Conservation (phyloP, 768 basidiomycete species). For the Multifurca ochricompacta region DNA sequence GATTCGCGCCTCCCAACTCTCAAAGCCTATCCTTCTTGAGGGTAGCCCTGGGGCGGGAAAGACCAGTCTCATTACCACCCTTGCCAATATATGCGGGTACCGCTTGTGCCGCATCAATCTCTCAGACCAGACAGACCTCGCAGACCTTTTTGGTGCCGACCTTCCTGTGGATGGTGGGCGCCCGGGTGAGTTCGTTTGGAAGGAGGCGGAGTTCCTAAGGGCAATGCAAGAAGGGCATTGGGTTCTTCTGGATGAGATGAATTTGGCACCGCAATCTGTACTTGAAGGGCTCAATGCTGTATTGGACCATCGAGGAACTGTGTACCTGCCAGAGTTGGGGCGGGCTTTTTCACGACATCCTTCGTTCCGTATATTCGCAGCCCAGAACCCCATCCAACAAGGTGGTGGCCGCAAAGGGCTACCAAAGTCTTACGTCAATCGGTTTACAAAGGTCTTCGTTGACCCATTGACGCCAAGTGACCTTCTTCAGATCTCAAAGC, state of each 20-base stretch:
- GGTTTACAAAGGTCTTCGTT: slow-evolving; percentile 96
- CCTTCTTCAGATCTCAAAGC: slow-evolving; percentile 66
- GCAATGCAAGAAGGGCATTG: slow-evolving; percentile 94
- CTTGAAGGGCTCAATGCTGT: slow-evolving; percentile 96
- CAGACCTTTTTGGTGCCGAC: slow-evolving; percentile 94
- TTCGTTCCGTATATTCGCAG: slow-evolving; percentile 94
- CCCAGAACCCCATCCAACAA: slow-evolving; percentile 93
- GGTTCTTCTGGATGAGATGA: slow-evolving; percentile 99
- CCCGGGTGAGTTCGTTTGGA: slow-evolving; percentile 94
- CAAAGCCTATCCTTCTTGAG: slow-evolving; percentile 89
- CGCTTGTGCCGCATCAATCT: slow-evolving; percentile 88
- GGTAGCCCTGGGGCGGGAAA: slow-evolving; percentile 99
- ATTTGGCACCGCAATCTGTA: slow-evolving; percentile 92
- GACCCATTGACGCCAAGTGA: slow-evolving; percentile 77
- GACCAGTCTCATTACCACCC: slow-evolving; percentile 83
- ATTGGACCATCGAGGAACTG: slow-evolving; percentile 89
- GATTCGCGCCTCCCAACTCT: slow-evolving; percentile 79
- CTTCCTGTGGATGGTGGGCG: slow-evolving; percentile 87
- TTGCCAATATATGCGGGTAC: slow-evolving; percentile 75
- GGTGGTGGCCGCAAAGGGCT: slow-evolving; percentile 96
- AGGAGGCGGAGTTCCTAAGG: slow-evolving; percentile 89
- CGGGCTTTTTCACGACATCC: slow-evolving; percentile 84
- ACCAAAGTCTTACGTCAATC: slow-evolving; percentile 94
- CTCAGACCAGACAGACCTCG: slow-evolving; percentile 95
- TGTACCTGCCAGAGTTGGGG: slow-evolving; percentile 92